These are phyloP conservation scores for Nitzschia sp. DNA, from an alignment of 108 stramenopile genomes.

Conservation along the genomic window DNA sequence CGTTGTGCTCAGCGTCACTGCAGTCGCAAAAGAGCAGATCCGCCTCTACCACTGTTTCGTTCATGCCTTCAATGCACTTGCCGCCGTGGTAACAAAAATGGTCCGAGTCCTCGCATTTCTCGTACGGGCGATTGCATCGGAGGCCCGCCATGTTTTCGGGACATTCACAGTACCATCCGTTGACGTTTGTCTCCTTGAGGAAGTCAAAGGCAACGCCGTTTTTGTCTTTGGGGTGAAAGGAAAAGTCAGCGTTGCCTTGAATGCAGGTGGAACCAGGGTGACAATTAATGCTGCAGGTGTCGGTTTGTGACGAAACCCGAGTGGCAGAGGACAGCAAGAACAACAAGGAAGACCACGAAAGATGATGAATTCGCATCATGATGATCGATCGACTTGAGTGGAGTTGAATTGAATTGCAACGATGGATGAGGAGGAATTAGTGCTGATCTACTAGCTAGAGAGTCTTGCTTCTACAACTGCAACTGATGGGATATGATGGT, in stretches of 20 bases:
- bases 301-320: not conserved
- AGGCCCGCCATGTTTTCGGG: conserved; percentile 33
- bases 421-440: too few species aligned
- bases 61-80: conserved; percentile 34
- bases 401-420: too few species aligned
- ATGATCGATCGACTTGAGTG: too few species aligned
- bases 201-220: conserved; percentile 21
- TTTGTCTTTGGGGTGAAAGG: conserved; percentile 11
- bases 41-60: conserved; percentile 11
- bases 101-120: conserved; percentile 8
- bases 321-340: not conserved
- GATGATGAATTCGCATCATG: not conserved
- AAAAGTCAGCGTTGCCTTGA: conserved; percentile 23
- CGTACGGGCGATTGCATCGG: conserved; percentile 33
- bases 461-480: too few species aligned
- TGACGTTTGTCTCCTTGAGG: conserved; percentile 5
- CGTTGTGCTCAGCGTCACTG: conserved; percentile 32
- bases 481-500: too few species aligned
- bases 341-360: not conserved
- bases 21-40: conserved; percentile 46
- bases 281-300: not conserved
- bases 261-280: conserved; percentile 12
- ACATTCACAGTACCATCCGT: conserved; percentile 43
- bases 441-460: too few species aligned
- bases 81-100: conserved; percentile 50